Evolutionary conservation across 2,329 filamentous ascomycete species (phyloP).

Genomic region (Ceratocystiopsis brevicomis): DNA sequence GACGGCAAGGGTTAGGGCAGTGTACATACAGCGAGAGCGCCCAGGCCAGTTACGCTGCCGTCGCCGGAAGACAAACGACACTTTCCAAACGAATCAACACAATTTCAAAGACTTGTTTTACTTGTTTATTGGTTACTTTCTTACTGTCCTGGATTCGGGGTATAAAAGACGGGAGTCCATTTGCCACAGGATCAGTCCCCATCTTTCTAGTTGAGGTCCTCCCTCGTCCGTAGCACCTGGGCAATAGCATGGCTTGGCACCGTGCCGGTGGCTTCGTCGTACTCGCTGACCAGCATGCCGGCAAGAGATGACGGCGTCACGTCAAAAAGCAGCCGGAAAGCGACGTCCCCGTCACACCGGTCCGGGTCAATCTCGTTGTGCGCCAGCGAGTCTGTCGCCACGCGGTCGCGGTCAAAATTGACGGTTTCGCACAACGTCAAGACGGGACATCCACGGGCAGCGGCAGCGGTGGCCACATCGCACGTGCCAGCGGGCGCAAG

Average conservation of each 20-base stretch:
- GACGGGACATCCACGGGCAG: conserved; percentile 57
- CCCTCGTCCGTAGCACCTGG: conserved; percentile 35
- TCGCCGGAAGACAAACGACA: too few species aligned
- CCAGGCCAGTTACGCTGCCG: too few species aligned
- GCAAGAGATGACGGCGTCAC: conserved; percentile 77
- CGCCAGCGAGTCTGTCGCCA: conserved; percentile 80
- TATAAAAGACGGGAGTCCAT: background rate
- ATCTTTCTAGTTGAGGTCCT: conserved; percentile 27
- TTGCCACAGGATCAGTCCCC: too few species aligned
- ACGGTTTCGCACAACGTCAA: conserved; percentile 85
- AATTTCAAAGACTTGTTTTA: background rate
- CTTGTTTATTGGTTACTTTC: too few species aligned
- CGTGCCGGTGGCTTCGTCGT: conserved; percentile 79
- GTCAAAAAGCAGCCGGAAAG: conserved; percentile 63
- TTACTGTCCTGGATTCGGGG: too few species aligned
- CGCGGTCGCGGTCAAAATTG: conserved; percentile 74
- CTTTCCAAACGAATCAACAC: background rate
- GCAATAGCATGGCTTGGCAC: conserved; percentile 75
- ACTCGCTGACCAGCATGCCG: conserved; percentile 77
- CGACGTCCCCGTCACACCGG: conserved; percentile 34
- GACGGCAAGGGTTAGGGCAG: too few species aligned
- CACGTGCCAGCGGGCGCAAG: conserved; percentile 79
- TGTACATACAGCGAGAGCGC: too few species aligned
- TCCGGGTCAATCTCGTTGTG: conserved; percentile 77
- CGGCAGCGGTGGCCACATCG: conserved; percentile 67